A percentile compares a stretch with the other conserved stretches of the same genome.
Evolutionary conservation across 2,329 filamentous ascomycete genomes (phyloP).

Genomic region (Diaporthe sp.): DNA sequence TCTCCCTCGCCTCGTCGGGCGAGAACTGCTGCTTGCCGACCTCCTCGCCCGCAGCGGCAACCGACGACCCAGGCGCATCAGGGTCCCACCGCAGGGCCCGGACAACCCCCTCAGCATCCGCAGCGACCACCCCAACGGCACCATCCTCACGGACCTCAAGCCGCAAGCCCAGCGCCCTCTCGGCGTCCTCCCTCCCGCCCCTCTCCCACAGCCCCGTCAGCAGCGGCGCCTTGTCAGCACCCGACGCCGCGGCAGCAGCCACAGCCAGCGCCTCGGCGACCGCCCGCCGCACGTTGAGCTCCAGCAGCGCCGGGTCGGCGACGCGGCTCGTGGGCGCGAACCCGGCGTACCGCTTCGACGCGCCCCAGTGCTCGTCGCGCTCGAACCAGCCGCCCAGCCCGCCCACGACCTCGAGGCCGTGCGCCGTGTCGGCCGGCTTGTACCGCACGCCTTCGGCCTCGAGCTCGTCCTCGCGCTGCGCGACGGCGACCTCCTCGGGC

Average conservation of each 20-base stretch:
- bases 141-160: constrained; percentile 57
- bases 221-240: constrained; percentile 42
- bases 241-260: constrained; percentile 38
- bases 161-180: constrained; percentile 52
- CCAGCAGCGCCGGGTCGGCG: constrained; percentile 59
- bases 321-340: constrained; percentile 59
- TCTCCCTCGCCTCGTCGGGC: constrained; percentile 56
- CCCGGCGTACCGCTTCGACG: constrained; percentile 58
- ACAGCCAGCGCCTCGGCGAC: constrained; percentile 66
- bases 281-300: constrained; percentile 64
- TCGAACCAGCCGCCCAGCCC: constrained; percentile 68
- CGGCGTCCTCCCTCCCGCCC: constrained; percentile 52
- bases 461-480: constrained; percentile 36
- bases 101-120: constrained; percentile 49
- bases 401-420: constrained; percentile 62
- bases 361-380: constrained; percentile 63
- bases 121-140: constrained; percentile 54
- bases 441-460: neutral
- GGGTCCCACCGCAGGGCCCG: constrained; percentile 43
- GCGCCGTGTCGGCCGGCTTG: constrained; percentile 54
- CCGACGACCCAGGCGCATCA: constrained; percentile 2
- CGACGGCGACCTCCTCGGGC: constrained; percentile 20
- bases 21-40: constrained; percentile 45
- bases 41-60: constrained; percentile 41
- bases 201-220: constrained; percentile 48